Base-by-base conservation (phyloP, 225 moss, liverwort and hornwort species). In the Anthoceros angustus region DNA sequence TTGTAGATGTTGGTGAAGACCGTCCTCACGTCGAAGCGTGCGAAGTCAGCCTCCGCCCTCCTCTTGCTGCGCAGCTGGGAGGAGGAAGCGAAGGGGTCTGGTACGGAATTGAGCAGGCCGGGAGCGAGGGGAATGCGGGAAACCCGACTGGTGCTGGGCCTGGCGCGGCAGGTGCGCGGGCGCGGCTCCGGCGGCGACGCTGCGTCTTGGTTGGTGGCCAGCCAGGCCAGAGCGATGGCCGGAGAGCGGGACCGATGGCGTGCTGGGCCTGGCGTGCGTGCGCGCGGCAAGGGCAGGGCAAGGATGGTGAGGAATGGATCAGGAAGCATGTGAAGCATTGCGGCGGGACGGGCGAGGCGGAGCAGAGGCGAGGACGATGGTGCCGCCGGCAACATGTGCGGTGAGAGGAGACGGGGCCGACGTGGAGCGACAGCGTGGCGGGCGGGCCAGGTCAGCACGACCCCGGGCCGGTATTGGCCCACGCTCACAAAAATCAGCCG, bases 1-100 rank as follows among this genome's bases (percentile, higher is more conserved):
- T 55, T 55, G 55, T 55, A 55, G 55, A 55, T 55, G 55, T 20
- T 55, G 7, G 55, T 55, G 55, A 55, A 55, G 5, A 55, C 55
- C 55, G 55, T 55, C 23, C 55, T 0, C 14, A 15, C 14, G 55
- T 55, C 55, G 14, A 55, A 55, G 23, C 55, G 55, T 23, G n/a
- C 55, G 55, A 55, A 55, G 55, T 55, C 55, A 9, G 55, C 55
- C 18, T 55, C 14, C 23, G 55, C 55, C 14, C 55, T 55, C 6
- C 18, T 18, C n/a, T 55, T 55, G 55, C 55, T 55, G 55, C 55
- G 23, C 55, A 55, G 18, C n/a, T 20, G n/a, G n/a, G 23, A 12
- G 55, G 23, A 55, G 32, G 32, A 32, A 32, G 32, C 32, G 32
- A 32, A 32, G 32, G 32, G 32, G 32, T 1, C 32, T 32, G n/a